Evolutionary conservation across 352 stramenopile species (phyloP).

Genomic region (Albugo candida): DNA sequence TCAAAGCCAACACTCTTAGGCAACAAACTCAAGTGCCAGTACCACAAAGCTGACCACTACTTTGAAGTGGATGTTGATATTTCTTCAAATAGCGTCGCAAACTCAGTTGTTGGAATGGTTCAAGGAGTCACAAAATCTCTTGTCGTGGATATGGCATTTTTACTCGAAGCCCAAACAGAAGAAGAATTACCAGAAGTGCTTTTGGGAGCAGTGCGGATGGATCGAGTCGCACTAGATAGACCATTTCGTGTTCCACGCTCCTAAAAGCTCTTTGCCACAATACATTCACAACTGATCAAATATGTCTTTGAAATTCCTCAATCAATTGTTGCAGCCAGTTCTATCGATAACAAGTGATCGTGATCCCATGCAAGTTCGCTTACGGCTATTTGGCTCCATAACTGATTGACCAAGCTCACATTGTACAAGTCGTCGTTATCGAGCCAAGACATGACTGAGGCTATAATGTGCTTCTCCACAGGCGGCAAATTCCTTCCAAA

Average conservation of each 20-base stretch:
- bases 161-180: slow-evolving; percentile 66
- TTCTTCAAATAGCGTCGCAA: slow-evolving; percentile 81
- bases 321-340: background rate
- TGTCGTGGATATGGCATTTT: slow-evolving; percentile 78
- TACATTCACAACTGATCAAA: background rate
- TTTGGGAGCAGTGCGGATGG: slow-evolving; percentile 56
- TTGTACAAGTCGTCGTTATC: slow-evolving; percentile 66
- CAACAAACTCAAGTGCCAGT: slow-evolving; percentile 89
- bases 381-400: slow-evolving; percentile 65
- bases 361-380: slow-evolving; percentile 60
- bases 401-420: slow-evolving; percentile 56
- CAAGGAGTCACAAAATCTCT: slow-evolving; percentile 78
- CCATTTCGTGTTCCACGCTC: slow-evolving; percentile 25
- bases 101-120: slow-evolving; percentile 77
- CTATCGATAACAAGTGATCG: slow-evolving; percentile 22
- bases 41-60: slow-evolving; percentile 80
- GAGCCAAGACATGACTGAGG: slow-evolving; percentile 47
- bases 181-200: slow-evolving; percentile 77
- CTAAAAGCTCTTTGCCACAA: background rate
- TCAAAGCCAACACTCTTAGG: slow-evolving; percentile 91
- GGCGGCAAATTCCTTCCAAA: slow-evolving; percentile 42
- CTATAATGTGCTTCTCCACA: slow-evolving; percentile 33
- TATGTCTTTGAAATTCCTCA: background rate
- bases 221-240: slow-evolving; percentile 69
- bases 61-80: slow-evolving; percentile 94